Evolutionary conservation across 2,329 filamentous ascomycete species (phyloP).

Genomic region (Tolypocladium tropicale): DNA sequence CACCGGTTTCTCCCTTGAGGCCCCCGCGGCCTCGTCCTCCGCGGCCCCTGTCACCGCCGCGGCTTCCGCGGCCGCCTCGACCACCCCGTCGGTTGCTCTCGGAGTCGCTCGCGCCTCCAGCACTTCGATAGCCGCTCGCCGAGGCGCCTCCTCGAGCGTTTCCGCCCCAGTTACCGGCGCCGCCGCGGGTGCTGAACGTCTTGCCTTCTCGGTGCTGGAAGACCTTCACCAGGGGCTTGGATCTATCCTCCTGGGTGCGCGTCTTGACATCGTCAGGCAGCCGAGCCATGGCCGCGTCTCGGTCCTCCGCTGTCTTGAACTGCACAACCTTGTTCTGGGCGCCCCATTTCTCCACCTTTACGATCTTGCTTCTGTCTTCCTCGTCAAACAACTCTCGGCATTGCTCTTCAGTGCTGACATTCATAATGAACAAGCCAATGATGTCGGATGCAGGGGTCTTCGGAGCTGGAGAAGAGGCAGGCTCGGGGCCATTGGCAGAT

Average conservation of each 20-base stretch:
- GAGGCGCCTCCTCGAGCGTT: conserved; percentile 50
- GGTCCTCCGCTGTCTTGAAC: conserved; percentile 71
- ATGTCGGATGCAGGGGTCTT: conserved; percentile 56
- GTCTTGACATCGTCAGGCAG: conserved; percentile 70
- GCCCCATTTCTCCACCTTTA: conserved; percentile 68
- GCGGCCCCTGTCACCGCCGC: conserved; percentile 47
- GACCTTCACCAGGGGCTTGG: conserved; percentile 72
- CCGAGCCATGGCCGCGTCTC: conserved; percentile 66
- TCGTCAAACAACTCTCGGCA: conserved; percentile 72
- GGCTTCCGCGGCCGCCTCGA: conserved; percentile 46
- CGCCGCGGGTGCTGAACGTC: conserved; percentile 47
- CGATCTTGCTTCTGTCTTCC: conserved; percentile 73
- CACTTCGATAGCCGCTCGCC: conserved; percentile 73
- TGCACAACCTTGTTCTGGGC: conserved; percentile 76
- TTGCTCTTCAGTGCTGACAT: conserved; percentile 73
- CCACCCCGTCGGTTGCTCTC: conserved; percentile 47
- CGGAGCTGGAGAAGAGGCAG: conserved; percentile 45
- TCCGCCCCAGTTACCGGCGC: conserved; percentile 57
- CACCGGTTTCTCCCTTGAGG: conserved; percentile 47
- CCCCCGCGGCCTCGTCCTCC: conserved; percentile 46
- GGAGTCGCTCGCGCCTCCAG: conserved; percentile 62
- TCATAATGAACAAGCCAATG: conserved; percentile 83
- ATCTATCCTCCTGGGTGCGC: conserved; percentile 59
- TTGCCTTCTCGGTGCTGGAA: conserved; percentile 61
- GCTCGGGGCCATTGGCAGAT: conserved; percentile 39